Evolutionary conservation across 1,284 basidiomycete genomes (phyloP), one percentile per base, ranked within the genome.

Genomic region (Psilocybe mexicana): DNA sequence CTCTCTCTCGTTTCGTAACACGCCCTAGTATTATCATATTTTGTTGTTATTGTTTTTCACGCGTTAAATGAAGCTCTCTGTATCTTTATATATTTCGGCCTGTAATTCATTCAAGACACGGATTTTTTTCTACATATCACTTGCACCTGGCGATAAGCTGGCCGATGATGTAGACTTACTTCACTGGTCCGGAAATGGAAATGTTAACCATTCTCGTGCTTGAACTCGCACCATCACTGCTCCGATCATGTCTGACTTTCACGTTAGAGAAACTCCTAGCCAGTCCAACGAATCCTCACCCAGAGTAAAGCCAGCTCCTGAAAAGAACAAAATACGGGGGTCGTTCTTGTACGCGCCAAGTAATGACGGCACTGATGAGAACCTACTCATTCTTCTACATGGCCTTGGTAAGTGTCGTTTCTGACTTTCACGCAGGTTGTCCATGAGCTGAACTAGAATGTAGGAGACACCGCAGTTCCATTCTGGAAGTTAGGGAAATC

Each of bases 351-450:
- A 93, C 69, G 62, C 71, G 14, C 75, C 87, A 10, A 90, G 89
- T 61, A 83, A 87, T 59, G 90, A 93, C 69, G 92, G 91, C 26
- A 89, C 86, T 12, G 93, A 96, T 65, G 88, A 93, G 68, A 97
- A 96, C 70, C 72, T 96, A 26, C 73, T 97, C 33, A 81, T 97
- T 59, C 79, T 97, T 52, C 79, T 96, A 18, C 94, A 97, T 63
- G 94, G 94, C 0, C 81, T 96, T 33, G 93, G 93, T 92, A 64
- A 61, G 83, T 69, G 18, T 26, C 42, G 42, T 33, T 28, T 6
- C 48, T 52, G n/a, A 23, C 8, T 8, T 35, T 7, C 18, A 18
- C 18, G 18, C 18, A 18, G 43, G 33, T 8, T 33, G 11, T 7
- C 14, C 12, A 14, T 25, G 43, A 7, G 48, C n/a, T 14, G 7